phyloP scores from a whole-genome alignment of 768 basidiomycete genomes.

The Dentipellis sp. region DNA sequence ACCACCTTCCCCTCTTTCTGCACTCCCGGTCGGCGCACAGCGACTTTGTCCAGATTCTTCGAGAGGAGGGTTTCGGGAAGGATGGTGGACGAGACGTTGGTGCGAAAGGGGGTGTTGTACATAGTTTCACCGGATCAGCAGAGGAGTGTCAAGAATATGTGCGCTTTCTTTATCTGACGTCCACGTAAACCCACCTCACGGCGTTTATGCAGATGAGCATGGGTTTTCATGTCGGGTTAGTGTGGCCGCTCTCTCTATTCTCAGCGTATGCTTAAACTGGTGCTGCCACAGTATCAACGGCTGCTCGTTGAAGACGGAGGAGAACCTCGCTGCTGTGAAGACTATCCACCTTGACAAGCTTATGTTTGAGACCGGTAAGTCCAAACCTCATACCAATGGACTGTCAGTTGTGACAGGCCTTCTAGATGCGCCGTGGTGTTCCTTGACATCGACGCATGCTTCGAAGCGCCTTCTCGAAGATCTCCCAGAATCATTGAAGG shows the following conservation, averaged over 20 bases:
- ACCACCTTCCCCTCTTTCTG: conserved; percentile 69
- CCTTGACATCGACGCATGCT: conserved; percentile 58
- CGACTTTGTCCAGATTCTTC: conserved; percentile 59
- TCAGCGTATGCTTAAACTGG: not conserved
- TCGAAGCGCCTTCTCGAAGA: conserved; percentile 41
- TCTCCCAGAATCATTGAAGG: conserved; percentile 36
- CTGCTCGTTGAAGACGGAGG: conserved; percentile 66
- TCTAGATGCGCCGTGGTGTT: conserved; percentile 65
- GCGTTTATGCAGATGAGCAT: conserved; percentile 44
- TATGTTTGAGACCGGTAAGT: conserved; percentile 66
- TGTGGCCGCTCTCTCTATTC: conserved; percentile 1
- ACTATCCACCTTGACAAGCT: conserved; percentile 50
- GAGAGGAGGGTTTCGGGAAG: conserved; percentile 53
- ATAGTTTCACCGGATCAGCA: conserved; percentile 66
- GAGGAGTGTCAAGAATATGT: conserved; percentile 62
- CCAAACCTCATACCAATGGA: not conserved
- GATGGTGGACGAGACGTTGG: conserved; percentile 47
- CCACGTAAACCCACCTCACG: not conserved
- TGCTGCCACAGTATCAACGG: conserved; percentile 47
- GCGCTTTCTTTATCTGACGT: conserved; percentile 15
- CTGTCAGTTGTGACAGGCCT: not conserved
- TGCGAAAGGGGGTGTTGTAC: conserved; percentile 67
- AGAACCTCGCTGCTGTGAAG: conserved; percentile 47
- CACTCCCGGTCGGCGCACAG: conserved; percentile 71
- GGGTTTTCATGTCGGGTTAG: conserved; percentile 59